Base-by-base conservation (phyloP, 169 alveolate genomes). In the Plasmodium gallinaceum region DNA sequence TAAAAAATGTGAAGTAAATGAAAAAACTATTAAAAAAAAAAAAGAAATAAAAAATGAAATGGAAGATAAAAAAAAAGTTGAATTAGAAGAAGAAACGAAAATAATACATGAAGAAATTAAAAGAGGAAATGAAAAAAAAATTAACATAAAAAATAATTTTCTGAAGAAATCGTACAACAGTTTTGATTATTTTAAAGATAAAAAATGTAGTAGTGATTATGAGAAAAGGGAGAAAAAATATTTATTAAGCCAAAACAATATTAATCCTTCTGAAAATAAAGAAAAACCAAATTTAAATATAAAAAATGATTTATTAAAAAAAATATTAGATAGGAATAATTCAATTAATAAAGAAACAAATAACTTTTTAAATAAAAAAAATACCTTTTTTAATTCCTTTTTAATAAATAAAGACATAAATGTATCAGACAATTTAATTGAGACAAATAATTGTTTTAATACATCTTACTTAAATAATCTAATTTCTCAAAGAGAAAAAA, bases 401-500 rank as follows among this genome's bases (percentile, higher is more conserved):
- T 42, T 39, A 64, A 57, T 18, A 14, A 45, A 60, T 22, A 22
- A 43, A 60, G 58, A 24, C 14, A 48, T 32, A 74, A 26, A 60
- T 20, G 14, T 24, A 73, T 37, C 26, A 10, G 58, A 64, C 10
- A 16, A 39, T 60, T 60, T 61, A 58, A 58, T 10, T 58, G 61
- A 64, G 16, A 20, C 57, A 43, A 60, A 58, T 48, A 60, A 16
- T 18, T 58, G 62, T 51, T n/a, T 18, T 16, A 74, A 64, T 20
- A 32, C 5, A 45, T 57, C 57, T 64, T 45, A 37, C 32, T 51
- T 51, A 14, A 45, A 51, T 46, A 22, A 51, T 71, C n/a, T 24
- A 71, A 71, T 46, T 24, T 51, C 85, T n/a, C 51, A 24, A 26
- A 71, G 85, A 20, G 85, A 71, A 39, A 57, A 71, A 37, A 20